Conservation (phyloP, 257 asterid species). For the Nicotiana otophora region DNA sequence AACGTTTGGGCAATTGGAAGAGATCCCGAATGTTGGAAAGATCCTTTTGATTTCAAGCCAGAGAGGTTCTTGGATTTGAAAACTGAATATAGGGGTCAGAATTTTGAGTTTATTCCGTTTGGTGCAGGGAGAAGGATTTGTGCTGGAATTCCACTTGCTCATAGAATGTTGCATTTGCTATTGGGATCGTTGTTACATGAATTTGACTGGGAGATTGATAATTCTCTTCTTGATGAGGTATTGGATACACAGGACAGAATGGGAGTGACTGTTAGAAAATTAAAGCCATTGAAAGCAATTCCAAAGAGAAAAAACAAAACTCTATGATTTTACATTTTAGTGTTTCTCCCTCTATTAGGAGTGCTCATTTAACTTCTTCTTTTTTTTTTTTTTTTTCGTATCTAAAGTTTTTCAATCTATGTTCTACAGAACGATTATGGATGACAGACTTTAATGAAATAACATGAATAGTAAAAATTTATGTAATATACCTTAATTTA, state of each 20-base stretch:
- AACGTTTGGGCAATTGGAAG: constrained; percentile 57
- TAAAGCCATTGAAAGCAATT: constrained; percentile 26
- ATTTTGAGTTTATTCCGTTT: constrained; percentile 49
- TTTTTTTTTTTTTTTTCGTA: no score
- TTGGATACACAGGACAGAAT: constrained; percentile 29
- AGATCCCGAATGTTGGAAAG: constrained; percentile 41
- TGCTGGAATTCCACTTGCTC: constrained; percentile 52
- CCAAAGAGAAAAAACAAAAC: constrained; percentile 14
- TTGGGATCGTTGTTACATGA: constrained; percentile 21
- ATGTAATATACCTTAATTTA: neutral
- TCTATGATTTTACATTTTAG: neutral
- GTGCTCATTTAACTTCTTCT: no score
- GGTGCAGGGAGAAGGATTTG: constrained; percentile 60
- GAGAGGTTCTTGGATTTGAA: constrained; percentile 42
- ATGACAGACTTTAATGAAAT: neutral
- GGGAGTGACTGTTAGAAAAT: constrained; percentile 26
- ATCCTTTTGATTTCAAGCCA: constrained; percentile 43
- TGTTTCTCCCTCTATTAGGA: no score
- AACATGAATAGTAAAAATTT: no score
- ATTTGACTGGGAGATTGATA: constrained; percentile 33
- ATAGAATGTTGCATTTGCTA: constrained; percentile 45
- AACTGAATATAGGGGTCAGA: constrained; percentile 48
- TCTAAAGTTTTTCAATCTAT: no score
- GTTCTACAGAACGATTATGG: no score
- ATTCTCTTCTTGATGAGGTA: neutral